Conservation (phyloP, 208 protist species). For the Trichomonas gallinae region DNA sequence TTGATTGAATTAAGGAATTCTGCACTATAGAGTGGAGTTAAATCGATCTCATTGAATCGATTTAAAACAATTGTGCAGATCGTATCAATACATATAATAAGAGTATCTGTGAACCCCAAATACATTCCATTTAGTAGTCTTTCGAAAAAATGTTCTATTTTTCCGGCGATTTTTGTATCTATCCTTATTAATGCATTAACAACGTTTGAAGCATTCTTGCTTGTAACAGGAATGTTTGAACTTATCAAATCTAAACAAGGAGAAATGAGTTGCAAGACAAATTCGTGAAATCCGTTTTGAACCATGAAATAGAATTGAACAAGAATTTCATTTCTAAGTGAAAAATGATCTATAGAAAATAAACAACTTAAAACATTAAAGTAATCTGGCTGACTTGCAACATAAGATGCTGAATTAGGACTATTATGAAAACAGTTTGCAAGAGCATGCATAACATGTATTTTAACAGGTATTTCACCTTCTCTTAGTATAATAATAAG, state of each 20-base stretch:
- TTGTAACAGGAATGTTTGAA: not conserved
- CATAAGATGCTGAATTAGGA: not conserved
- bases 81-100: not conserved
- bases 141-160: not conserved
- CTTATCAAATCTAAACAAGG: not conserved
- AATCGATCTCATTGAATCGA: not conserved
- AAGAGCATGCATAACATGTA: not conserved
- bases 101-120: not conserved
- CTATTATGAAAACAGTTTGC: not conserved
- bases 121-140: not conserved
- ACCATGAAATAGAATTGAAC: not conserved
- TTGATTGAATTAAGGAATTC: not conserved
- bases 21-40: not conserved
- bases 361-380: not conserved
- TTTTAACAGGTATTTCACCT: not conserved
- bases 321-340: not conserved
- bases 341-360: not conserved
- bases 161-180: not conserved
- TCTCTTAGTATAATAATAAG: not conserved
- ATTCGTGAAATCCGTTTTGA: not conserved
- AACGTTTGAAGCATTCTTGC: not conserved
- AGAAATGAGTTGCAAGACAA: not conserved
- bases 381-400: not conserved
- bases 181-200: not conserved
- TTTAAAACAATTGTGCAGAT: not conserved